Conservation (phyloP, 176 grass and related monocot genomes). For the Carex kokanica region DNA sequence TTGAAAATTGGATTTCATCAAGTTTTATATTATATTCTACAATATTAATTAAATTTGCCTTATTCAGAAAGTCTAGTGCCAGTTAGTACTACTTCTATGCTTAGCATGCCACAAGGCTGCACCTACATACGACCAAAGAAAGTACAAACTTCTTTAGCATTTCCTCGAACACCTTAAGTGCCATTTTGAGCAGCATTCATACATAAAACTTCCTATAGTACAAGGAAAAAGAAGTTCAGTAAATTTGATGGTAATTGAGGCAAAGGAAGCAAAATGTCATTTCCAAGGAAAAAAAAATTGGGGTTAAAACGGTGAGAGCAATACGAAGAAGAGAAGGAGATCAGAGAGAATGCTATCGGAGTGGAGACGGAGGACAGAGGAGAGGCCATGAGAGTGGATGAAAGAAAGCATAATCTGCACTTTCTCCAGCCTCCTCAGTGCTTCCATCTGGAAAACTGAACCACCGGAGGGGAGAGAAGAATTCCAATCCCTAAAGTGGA, state of each 20-base stretch:
- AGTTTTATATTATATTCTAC: no score
- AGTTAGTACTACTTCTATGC: constrained; percentile 29
- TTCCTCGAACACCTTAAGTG: background rate
- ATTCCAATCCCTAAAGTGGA: no score
- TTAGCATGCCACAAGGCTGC: no score
- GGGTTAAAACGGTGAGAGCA: background rate
- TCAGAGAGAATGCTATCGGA: constrained; percentile 57
- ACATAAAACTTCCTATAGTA: background rate
- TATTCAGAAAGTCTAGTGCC: constrained; percentile 48
- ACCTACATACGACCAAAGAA: no score
- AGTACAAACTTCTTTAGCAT: background rate
- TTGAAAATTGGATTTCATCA: background rate
- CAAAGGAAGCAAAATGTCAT: background rate
- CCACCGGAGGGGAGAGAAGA: background rate
- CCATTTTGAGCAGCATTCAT: background rate
- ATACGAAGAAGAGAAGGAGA: constrained; percentile 63
- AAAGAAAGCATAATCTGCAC: constrained; percentile 60
- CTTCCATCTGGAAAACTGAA: constrained; percentile 47
- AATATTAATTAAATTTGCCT: constrained; percentile 46
- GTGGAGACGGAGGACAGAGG: background rate
- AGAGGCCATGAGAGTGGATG: constrained; percentile 43
- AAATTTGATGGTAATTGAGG: background rate
- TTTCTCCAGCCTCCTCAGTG: constrained; percentile 60
- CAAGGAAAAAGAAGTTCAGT: background rate
- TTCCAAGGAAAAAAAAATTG: background rate